phyloP scores from a whole-genome alignment of 352 stramenopile genomes.

The Plasmopara halstedii region DNA sequence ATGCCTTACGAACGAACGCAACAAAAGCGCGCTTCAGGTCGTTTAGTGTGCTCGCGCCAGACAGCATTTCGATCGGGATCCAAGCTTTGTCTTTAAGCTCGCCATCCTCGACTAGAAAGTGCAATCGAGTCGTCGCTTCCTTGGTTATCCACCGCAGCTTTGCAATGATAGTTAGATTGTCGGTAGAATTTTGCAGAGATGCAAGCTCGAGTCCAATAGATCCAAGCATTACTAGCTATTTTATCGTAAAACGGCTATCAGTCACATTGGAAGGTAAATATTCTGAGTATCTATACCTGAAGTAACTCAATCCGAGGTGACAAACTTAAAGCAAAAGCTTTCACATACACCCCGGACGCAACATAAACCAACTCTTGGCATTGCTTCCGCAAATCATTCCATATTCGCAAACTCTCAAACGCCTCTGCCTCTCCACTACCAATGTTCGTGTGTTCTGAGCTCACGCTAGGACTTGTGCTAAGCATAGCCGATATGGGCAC shows the following conservation, averaged over 20 bases:
- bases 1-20: constrained; percentile 19
- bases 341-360: constrained; percentile 25
- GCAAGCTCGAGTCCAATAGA: constrained; percentile 27
- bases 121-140: constrained; percentile 19
- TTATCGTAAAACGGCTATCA: constrained; percentile 5
- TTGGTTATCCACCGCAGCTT: neutral
- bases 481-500: constrained; percentile 43
- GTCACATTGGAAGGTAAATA: neutral
- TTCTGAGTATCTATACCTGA: constrained; percentile 20
- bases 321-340: constrained; percentile 26
- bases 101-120: constrained; percentile 16
- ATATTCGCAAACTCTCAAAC: constrained; percentile 20
- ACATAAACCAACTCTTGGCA: constrained; percentile 29
- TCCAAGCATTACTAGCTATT: constrained; percentile 35
- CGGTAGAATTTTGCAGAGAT: constrained; percentile 6
- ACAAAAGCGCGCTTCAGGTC: constrained; percentile 30
- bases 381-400: constrained; percentile 10
- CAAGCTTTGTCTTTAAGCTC: constrained; percentile 17
- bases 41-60: constrained; percentile 18
- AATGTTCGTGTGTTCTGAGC: constrained; percentile 10
- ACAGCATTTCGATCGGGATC: constrained; percentile 16
- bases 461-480: constrained; percentile 25
- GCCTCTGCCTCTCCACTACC: constrained; percentile 9
- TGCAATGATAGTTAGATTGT: constrained; percentile 12
- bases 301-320: constrained; percentile 28